Conservation (phyloP, 2,329 filamentous ascomycete species). For the Ceratocystis harringtonii region DNA sequence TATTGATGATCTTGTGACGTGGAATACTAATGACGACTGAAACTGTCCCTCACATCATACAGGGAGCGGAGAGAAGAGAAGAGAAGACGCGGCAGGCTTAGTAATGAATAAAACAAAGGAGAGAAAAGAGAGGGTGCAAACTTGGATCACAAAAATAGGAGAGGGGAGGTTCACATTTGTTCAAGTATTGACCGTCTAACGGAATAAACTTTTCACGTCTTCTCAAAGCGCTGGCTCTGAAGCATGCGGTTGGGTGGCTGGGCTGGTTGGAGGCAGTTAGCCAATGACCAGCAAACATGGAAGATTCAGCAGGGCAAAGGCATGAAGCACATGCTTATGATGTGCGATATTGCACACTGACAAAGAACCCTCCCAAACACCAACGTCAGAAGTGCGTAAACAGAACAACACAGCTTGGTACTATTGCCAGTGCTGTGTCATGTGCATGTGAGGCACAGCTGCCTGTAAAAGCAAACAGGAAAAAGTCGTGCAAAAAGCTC, state of each 20-base stretch:
- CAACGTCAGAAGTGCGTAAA: neutral
- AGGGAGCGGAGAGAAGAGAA: no score
- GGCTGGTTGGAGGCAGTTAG: neutral
- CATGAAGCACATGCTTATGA: neutral
- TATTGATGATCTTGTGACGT: neutral
- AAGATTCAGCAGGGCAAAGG: neutral
- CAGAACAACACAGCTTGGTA: neutral
- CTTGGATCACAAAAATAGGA: neutral
- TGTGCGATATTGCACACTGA: neutral
- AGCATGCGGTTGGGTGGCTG: neutral
- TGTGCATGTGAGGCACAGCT: neutral
- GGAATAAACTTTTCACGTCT: neutral
- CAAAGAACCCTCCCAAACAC: no score
- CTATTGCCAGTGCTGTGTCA: neutral
- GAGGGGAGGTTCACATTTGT: neutral
- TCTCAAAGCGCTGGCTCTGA: neutral
- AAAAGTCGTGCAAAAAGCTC: neutral
- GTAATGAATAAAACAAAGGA: no score
- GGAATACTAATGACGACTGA: neutral
- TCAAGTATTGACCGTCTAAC: neutral
- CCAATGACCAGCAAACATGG: neutral
- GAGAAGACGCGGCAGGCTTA: no score
- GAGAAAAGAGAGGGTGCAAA: no score
- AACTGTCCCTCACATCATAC: neutral
- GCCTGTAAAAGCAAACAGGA: neutral